Evolutionary conservation across 768 basidiomycete genomes (phyloP), one percentile per base, ranked within the genome.

Genomic region (Boletus sp.): DNA sequence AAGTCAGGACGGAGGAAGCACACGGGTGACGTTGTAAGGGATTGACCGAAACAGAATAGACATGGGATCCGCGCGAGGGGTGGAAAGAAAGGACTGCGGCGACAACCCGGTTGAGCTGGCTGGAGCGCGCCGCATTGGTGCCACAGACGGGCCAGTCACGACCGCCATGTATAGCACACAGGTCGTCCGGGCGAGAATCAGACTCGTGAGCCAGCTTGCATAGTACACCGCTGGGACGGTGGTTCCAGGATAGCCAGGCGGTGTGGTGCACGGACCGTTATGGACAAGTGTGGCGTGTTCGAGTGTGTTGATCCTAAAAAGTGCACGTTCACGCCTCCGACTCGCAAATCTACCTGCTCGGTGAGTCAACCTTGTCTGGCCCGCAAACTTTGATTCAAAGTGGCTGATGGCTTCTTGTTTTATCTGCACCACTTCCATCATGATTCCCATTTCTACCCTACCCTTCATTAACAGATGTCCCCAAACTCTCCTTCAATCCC

Each of bases 361-460:
- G 83, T 84, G 77, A 82, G 84, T 78, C 82, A 84, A 85, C 82
- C 82, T 83, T 83, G 75, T 81, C 77, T 74, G 54, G 50, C 60
- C 46, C 54, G 53, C 60, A 69, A 69, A 84, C 79, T 80, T 76
- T 73, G 71, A 63, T 67, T 66, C 63, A 68, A 67, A 51, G 52
- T 60, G 58, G 58, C 59, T 61, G 47, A 59, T 50, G 44, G 10
- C 48, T 61, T 56, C 49, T 61, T 50, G 43, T 50, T 42, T 41
- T 23, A 51, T 48, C 42, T 42, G 41, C 41, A 42, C 41, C 8
- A 25, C 41, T 42, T 42, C 53, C 63, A 65, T 37, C 59, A 64
- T 55, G 63, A 43, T 23, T 10, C 51, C 41, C 48, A 25, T 38
- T 11, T 14, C 13, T 19, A 11, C 13, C n/a, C 5, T 5, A 8